Percentiles rank a stretch among this genome's conserved stretches.
phyloP scores from a whole-genome alignment of 108 stramenopile species.

The Aurantiochytrium sp. region DNA sequence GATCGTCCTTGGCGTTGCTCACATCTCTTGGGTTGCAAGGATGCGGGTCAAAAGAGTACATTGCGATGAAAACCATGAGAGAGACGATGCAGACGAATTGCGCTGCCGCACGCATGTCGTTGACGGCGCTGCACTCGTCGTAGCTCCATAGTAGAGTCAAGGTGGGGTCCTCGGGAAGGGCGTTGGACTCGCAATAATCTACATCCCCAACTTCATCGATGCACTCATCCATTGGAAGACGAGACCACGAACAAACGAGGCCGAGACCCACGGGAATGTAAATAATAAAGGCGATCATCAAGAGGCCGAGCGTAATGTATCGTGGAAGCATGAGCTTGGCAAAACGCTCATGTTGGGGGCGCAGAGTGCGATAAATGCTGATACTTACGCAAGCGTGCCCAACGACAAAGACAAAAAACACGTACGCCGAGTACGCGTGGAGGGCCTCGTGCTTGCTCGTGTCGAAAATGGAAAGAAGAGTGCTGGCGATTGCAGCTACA shows the following conservation, averaged over 20 bases:
- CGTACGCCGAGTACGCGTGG: not conserved
- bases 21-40: not conserved
- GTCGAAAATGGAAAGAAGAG: not conserved
- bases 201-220: not conserved
- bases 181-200: not conserved
- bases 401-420: not conserved
- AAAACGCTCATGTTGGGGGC: not conserved
- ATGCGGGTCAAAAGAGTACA: not conserved
- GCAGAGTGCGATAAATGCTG: not conserved
- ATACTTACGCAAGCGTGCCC: not conserved
- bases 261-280: conserved; percentile 13
- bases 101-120: not conserved
- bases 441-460: not conserved
- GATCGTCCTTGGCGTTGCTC: too few species aligned
- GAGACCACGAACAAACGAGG: not conserved
- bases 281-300: not conserved
- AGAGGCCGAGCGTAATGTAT: not conserved
- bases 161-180: not conserved
- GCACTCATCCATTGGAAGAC: not conserved
- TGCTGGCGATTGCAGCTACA: not conserved
- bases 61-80: not conserved
- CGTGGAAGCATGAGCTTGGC: not conserved
- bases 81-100: not conserved
- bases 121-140: not conserved
- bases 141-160: not conserved